Evolutionary conservation across 805 yeast species (phyloP).

Genomic region (Hanseniaspora thailandica): DNA sequence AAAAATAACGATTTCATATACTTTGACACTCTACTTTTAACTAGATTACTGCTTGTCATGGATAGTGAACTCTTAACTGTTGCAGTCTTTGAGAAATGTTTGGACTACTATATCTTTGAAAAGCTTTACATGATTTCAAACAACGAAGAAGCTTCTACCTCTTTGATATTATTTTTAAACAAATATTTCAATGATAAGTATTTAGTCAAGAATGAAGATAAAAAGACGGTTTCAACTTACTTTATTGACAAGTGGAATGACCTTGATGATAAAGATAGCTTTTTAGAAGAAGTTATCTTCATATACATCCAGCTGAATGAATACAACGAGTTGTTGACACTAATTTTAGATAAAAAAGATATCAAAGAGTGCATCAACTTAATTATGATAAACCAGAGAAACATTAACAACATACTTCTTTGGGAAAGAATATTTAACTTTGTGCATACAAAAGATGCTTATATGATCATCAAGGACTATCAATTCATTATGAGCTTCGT

Average conservation of each 20-base stretch:
- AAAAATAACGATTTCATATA: background rate
- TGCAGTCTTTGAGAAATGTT: background rate
- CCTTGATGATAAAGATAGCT: background rate
- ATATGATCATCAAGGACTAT: background rate
- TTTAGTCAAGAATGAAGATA: background rate
- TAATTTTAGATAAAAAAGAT: slow-evolving; percentile 9
- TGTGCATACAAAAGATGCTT: background rate
- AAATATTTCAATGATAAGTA: background rate
- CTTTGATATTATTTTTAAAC: background rate
- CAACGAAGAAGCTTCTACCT: background rate
- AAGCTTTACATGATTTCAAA: background rate
- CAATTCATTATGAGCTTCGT: background rate
- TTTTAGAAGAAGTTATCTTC: slow-evolving; percentile 6
- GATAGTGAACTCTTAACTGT: background rate
- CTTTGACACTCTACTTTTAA: background rate
- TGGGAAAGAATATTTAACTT: slow-evolving; percentile 8
- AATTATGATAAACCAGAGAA: slow-evolving; percentile 1
- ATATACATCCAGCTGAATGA: slow-evolving; percentile 2
- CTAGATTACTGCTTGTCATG: background rate
- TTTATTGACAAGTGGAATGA: background rate
- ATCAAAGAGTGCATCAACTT: slow-evolving; percentile 1
- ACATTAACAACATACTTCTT: background rate
- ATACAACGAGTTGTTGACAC: background rate
- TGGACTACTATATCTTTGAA: background rate
- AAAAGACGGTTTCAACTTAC: background rate